A percentile compares a stretch with the other conserved stretches of the same genome.
Evolutionary conservation across 169 alveolate genomes (phyloP).

Genomic region (Cryptosporidium bovis): DNA sequence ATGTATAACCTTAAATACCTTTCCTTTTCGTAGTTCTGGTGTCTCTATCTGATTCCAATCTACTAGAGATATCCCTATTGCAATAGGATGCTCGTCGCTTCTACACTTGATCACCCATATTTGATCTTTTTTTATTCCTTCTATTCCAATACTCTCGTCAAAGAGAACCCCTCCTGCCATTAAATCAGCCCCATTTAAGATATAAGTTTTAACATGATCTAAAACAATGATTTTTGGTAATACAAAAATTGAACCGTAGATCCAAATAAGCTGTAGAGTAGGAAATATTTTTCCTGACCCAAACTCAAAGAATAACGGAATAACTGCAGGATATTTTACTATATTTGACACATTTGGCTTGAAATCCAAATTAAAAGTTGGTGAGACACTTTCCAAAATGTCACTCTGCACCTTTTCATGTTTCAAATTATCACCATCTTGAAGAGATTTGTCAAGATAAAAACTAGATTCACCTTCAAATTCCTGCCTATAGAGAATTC

Average conservation of each 20-base stretch:
- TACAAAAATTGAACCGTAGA: neutral
- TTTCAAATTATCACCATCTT: neutral
- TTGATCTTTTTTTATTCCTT: constrained; percentile 40
- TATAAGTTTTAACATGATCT: constrained; percentile 26
- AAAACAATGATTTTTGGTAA: constrained; percentile 22
- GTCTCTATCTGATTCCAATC: constrained; percentile 50
- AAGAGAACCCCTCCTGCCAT: constrained; percentile 53
- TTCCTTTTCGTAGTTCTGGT: constrained; percentile 12
- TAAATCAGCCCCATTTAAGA: constrained; percentile 69
- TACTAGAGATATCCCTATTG: constrained; percentile 53
- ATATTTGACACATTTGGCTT: constrained; percentile 38
- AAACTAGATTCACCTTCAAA: constrained; percentile 23
- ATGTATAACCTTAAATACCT: constrained; percentile 28
- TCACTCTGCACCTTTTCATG: neutral
- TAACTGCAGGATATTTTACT: constrained; percentile 2
- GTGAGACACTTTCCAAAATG: neutral
- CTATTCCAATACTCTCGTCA: neutral
- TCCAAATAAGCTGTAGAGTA: constrained; percentile 61
- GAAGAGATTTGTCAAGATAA: neutral
- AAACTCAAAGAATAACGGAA: constrained; percentile 56
- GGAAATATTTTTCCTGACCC: constrained; percentile 18
- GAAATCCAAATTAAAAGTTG: neutral
- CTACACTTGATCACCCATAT: constrained; percentile 45
- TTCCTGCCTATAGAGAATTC: constrained; percentile 22
- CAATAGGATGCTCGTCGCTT: constrained; percentile 39